Conservation (phyloP, 352 stramenopile species). For the Globisporangium paddicum region DNA sequence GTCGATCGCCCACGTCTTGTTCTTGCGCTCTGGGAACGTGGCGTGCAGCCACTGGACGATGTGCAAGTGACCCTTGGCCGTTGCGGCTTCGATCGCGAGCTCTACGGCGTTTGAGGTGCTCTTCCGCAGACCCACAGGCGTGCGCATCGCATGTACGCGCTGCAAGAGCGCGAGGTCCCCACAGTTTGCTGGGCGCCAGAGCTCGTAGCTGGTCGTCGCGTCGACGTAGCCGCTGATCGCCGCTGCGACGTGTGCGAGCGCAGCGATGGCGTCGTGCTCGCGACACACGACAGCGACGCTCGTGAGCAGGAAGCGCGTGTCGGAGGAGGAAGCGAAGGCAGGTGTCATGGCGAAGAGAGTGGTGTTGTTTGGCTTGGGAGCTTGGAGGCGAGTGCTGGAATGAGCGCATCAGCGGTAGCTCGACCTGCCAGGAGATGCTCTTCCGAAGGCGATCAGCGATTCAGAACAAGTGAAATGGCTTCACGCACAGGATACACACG, state of each 20-base stretch:
- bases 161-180: constrained; percentile 12
- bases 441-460: not conserved
- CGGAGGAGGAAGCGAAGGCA: not conserved
- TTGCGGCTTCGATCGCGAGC: constrained; percentile 10
- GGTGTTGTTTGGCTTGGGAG: not conserved
- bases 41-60: constrained; percentile 9
- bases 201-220: not conserved
- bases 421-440: not conserved
- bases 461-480: too few species aligned
- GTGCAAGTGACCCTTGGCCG: constrained; percentile 3
- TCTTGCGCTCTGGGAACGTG: constrained; percentile 5
- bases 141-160: constrained; percentile 6
- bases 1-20: constrained; percentile 10
- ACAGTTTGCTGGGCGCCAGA: not conserved
- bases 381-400: not conserved
- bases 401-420: not conserved
- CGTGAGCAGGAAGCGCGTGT: not conserved
- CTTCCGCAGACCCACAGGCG: not conserved
- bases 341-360: not conserved
- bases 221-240: constrained; percentile 6
- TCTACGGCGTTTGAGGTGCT: not conserved
- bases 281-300: constrained; percentile 8
- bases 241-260: not conserved
- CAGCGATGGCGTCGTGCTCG: not conserved
- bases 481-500: too few species aligned